phyloP scores from a whole-genome alignment of 176 grass and related monocot species.

The Otatea glauca region DNA sequence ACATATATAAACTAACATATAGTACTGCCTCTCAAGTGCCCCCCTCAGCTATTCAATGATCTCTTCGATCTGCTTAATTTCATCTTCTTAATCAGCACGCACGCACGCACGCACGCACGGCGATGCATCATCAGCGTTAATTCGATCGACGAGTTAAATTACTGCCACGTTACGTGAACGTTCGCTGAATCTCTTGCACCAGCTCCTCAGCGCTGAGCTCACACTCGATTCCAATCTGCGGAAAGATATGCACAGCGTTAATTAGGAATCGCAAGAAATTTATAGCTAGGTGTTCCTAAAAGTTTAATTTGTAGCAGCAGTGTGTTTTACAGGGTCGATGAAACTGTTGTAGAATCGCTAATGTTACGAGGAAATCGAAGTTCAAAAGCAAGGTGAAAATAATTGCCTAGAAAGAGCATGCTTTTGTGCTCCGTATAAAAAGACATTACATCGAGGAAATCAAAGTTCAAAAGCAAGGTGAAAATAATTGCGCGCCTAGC shows the following conservation, averaged over 20 bases:
- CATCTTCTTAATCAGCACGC: not conserved
- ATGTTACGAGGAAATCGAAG: not conserved
- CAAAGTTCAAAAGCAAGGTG: too few species aligned
- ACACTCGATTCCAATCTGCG: slow-evolving; percentile 95
- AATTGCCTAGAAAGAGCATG: not conserved
- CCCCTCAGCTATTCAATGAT: not conserved
- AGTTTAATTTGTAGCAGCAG: not conserved
- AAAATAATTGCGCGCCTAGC: too few species aligned
- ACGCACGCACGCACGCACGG: not conserved
- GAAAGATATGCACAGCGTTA: not conserved
- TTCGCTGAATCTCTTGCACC: slow-evolving; percentile 74
- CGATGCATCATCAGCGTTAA: not conserved
- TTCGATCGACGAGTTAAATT: not conserved
- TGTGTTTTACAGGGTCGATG: not conserved
- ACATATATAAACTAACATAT: too few species aligned
- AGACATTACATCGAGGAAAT: too few species aligned
- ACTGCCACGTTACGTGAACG: slow-evolving; percentile 54
- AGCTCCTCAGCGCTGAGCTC: slow-evolving; percentile 87
- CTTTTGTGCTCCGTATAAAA: not conserved
- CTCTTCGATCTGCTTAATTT: slow-evolving; percentile 1
- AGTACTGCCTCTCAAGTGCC: not conserved
- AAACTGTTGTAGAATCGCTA: not conserved
- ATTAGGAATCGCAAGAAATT: not conserved
- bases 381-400: not conserved
- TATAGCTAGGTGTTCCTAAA: not conserved